Evolutionary conservation across 768 basidiomycete species (phyloP).

Genomic region (Panaeolus papilionaceus): DNA sequence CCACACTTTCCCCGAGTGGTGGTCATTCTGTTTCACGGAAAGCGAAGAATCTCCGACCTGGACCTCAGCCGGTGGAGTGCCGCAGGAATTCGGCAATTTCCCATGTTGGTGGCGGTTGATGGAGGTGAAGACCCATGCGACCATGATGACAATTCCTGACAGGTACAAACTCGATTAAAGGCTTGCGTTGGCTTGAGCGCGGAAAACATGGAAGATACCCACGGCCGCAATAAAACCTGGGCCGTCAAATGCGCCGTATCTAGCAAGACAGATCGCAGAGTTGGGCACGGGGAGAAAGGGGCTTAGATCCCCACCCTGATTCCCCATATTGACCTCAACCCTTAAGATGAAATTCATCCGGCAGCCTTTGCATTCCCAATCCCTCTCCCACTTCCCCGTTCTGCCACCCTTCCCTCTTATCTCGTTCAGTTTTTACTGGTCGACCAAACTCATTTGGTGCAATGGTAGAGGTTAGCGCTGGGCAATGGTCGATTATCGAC

Average conservation of each 20-base stretch:
- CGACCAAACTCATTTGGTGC: background rate
- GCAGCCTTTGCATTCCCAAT: slow-evolving; percentile 7
- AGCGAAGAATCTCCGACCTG: slow-evolving; percentile 5
- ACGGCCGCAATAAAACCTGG: slow-evolving; percentile 9
- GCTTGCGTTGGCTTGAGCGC: slow-evolving; percentile 11
- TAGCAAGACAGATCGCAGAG: slow-evolving; percentile 6
- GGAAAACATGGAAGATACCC: slow-evolving; percentile 7
- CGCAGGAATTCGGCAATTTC: slow-evolving; percentile 4
- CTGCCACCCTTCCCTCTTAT: slow-evolving; percentile 2
- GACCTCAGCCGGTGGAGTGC: slow-evolving; percentile 1
- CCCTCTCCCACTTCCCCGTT: background rate
- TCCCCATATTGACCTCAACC: slow-evolving; percentile 8
- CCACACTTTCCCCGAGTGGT: slow-evolving; percentile 14
- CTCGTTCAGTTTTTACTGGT: background rate
- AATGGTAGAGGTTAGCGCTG: slow-evolving; percentile 13
- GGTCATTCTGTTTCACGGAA: background rate
- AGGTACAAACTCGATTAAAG: slow-evolving; percentile 1
- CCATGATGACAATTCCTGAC: background rate
- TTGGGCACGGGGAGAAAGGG: slow-evolving; percentile 16
- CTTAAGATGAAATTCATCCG: slow-evolving; percentile 16
- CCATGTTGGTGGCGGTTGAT: slow-evolving; percentile 8
- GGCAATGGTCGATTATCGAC: slow-evolving; percentile 53
- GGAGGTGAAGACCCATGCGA: slow-evolving; percentile 2
- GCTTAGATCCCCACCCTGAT: slow-evolving; percentile 13
- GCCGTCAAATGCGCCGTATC: slow-evolving; percentile 1